A percentile compares a stretch with the other conserved stretches of the same genome.
These are phyloP conservation scores for Cercophora scortea DNA, from an alignment of 495 filamentous ascomycete species.

Conservation along the genomic window DNA sequence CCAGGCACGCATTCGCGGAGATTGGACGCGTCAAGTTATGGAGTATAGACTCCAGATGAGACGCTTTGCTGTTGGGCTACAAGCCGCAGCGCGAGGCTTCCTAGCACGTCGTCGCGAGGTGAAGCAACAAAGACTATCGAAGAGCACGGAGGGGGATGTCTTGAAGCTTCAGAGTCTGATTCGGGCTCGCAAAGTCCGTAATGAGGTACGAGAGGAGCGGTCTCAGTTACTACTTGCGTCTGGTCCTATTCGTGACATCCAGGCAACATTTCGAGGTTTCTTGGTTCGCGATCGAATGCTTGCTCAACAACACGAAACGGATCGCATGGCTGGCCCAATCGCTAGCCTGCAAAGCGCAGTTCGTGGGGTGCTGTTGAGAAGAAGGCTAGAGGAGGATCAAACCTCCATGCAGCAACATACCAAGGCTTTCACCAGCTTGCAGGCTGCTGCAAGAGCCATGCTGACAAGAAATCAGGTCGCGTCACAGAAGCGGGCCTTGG, in stretches of 20 bases:
- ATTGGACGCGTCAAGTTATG: conserved; percentile 59
- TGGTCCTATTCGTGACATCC: conserved; percentile 55
- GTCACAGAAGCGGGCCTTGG: conserved; percentile 32
- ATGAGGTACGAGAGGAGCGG: conserved; percentile 56
- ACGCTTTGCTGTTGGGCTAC: conserved; percentile 64
- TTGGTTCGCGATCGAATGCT: conserved; percentile 42
- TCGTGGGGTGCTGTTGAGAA: conserved; percentile 42
- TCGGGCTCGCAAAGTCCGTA: conserved; percentile 66
- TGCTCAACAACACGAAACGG: conserved; percentile 47
- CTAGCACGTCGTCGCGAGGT: conserved; percentile 58
- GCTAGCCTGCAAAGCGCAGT: conserved; percentile 44
- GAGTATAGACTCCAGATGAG: conserved; percentile 74
- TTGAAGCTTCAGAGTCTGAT: conserved; percentile 77
- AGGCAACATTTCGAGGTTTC: conserved; percentile 60
- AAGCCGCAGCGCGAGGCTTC: conserved; percentile 74
- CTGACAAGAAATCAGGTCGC: conserved; percentile 30
- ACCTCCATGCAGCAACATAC: conserved; percentile 28
- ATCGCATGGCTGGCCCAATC: conserved; percentile 36
- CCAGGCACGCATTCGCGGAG: conserved; percentile 75
- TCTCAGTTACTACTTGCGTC: conserved; percentile 50
- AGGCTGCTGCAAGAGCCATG: conserved; percentile 40
- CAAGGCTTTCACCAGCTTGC: conserved; percentile 35
- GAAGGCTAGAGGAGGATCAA: conserved; percentile 27
- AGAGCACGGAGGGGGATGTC: conserved; percentile 62
- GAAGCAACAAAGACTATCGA: conserved; percentile 57